Percentiles rank a stretch among this genome's conserved stretches.
phyloP scores from a whole-genome alignment of 2,329 filamentous ascomycete species.

The Fusarium nelsonii region DNA sequence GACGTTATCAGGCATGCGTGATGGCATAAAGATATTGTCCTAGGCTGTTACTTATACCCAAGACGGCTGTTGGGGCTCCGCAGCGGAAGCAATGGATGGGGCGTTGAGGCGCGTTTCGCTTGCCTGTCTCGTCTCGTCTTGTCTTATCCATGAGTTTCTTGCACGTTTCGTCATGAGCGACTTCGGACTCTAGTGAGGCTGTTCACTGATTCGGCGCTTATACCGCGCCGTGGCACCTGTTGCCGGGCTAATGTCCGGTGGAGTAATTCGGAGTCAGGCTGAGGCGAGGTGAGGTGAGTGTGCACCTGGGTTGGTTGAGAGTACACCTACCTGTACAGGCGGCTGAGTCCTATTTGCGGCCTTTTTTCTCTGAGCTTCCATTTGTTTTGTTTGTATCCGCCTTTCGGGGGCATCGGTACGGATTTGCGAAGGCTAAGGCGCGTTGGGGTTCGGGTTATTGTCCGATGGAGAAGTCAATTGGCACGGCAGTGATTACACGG shows the following conservation, averaged over 20 bases:
- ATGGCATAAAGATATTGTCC: slow-evolving; percentile 6
- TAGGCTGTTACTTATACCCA: slow-evolving; percentile 1
- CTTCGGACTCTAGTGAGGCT: slow-evolving; percentile 44
- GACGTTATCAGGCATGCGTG: neutral
- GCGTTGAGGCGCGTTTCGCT: slow-evolving; percentile 20
- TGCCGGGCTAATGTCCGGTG: slow-evolving; percentile 46
- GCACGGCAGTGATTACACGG: slow-evolving; percentile 47
- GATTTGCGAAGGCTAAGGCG: slow-evolving; percentile 37
- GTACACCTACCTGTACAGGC: slow-evolving; percentile 37
- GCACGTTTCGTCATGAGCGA: slow-evolving; percentile 42
- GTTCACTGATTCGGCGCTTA: slow-evolving; percentile 39
- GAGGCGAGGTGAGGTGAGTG: slow-evolving; percentile 31
- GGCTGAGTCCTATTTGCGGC: slow-evolving; percentile 36
- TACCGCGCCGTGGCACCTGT: slow-evolving; percentile 38
- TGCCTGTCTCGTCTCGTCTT: slow-evolving; percentile 7
- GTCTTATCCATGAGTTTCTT: slow-evolving; percentile 12
- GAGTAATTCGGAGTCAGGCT: slow-evolving; percentile 20
- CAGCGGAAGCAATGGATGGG: slow-evolving; percentile 4
- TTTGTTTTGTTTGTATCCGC: slow-evolving; percentile 34
- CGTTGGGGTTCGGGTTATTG: slow-evolving; percentile 48
- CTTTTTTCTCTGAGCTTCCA: slow-evolving; percentile 43
- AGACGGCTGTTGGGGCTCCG: slow-evolving; percentile 4
- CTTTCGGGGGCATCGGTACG: slow-evolving; percentile 41
- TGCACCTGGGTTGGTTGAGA: slow-evolving; percentile 32
- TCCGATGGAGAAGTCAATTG: slow-evolving; percentile 48